Percentiles rank a stretch among this genome's conserved stretches.
These are phyloP conservation scores for Geosmithia morbida DNA, from an alignment of 2,329 filamentous ascomycete genomes.

Conservation along the genomic window DNA sequence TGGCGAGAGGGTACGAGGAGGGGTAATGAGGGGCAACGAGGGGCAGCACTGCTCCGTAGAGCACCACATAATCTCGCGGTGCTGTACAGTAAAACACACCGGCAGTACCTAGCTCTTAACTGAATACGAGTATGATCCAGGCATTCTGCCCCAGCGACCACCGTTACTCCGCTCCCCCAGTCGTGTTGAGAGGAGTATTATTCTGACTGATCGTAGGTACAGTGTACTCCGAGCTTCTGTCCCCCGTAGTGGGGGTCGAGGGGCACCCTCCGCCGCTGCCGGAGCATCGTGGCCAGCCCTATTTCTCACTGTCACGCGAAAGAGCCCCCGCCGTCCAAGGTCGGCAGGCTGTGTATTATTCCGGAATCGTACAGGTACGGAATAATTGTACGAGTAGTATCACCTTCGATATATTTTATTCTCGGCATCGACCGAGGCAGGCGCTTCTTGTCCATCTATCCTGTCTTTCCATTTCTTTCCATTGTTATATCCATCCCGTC, in stretches of 20 bases:
- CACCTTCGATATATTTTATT: too few species aligned
- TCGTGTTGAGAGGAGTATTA: too few species aligned
- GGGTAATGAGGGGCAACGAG: background rate
- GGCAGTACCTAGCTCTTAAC: too few species aligned
- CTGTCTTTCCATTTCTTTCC: too few species aligned
- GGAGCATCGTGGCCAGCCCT: background rate
- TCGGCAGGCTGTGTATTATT: background rate
- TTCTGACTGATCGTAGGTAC: background rate
- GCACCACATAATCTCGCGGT: too few species aligned
- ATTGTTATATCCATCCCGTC: background rate
- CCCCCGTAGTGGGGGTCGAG: background rate
- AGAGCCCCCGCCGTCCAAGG: background rate
- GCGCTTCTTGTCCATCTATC: too few species aligned
- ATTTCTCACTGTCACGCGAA: background rate
- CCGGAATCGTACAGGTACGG: background rate
- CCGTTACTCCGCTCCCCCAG: too few species aligned
- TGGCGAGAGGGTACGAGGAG: background rate
- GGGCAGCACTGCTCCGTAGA: background rate
- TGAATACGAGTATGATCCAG: too few species aligned
- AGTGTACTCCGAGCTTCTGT: background rate
- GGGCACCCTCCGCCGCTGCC: background rate
- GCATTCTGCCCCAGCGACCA: too few species aligned
- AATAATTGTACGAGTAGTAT: too few species aligned
- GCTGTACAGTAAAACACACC: too few species aligned
- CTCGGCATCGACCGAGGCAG: too few species aligned